Percentiles rank a stretch among this genome's conserved stretches.
These are phyloP conservation scores for Globisporangium cylindrosporum DNA, from an alignment of 352 stramenopile genomes.

Conservation along the genomic window DNA sequence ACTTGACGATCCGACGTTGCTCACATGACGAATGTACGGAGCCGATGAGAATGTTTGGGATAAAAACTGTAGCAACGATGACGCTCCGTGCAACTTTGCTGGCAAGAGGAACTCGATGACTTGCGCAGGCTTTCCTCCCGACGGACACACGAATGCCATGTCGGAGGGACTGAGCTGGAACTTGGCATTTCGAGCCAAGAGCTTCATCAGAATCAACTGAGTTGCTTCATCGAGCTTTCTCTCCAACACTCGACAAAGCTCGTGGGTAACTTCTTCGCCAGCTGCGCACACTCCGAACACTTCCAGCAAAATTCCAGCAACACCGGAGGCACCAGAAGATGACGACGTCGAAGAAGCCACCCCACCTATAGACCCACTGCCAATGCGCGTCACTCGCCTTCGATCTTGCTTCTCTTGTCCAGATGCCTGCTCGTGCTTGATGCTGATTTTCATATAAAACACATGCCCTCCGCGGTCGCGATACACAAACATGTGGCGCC, in stretches of 20 bases:
- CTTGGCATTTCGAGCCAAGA: conserved; percentile 80
- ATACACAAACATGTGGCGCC: conserved; percentile 86
- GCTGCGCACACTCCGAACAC: conserved; percentile 82
- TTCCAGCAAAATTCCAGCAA: conserved; percentile 64
- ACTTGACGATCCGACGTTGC: conserved; percentile 18
- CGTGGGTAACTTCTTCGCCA: conserved; percentile 82
- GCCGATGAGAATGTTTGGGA: conserved; percentile 55
- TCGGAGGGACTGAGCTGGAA: conserved; percentile 78
- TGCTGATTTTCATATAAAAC: conserved; percentile 89
- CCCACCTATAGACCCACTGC: conserved; percentile 1
- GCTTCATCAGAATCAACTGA: conserved; percentile 85
- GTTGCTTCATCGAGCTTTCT: conserved; percentile 86
- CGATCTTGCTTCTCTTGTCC: conserved; percentile 3
- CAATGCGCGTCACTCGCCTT: conserved; percentile 16
- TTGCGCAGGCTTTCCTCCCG: conserved; percentile 33
- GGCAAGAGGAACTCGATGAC: conserved; percentile 46
- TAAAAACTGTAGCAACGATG: conserved; percentile 49
- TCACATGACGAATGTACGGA: conserved; percentile 56
- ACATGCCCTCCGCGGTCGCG: conserved; percentile 79
- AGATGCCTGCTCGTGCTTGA: conserved; percentile 30
- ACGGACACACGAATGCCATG: conserved; percentile 74
- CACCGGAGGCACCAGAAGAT: conserved; percentile 2
- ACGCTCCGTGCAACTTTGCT: conserved; percentile 30
- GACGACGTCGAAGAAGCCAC: neutral
- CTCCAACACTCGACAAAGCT: conserved; percentile 76